phyloP scores from a whole-genome alignment of 2,329 filamentous ascomycete genomes.

The Chaetomium sp. region DNA sequence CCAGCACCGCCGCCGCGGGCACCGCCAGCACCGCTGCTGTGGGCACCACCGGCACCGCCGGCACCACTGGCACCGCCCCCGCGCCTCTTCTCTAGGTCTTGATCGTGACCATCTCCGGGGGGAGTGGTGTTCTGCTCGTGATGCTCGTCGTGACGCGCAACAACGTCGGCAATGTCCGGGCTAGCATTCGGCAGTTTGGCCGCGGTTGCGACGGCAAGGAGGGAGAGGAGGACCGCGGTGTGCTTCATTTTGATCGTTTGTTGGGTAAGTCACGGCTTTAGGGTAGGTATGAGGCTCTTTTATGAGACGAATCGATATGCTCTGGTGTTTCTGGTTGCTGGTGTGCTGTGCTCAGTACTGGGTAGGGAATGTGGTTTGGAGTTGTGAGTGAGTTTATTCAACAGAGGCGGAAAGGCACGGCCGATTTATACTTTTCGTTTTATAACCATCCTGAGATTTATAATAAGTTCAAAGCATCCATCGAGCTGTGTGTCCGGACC shows the following conservation, averaged over 20 bases:
- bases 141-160: neutral
- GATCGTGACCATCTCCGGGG: neutral
- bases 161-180: constrained; percentile 6
- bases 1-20: neutral
- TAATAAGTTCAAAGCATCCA: neutral
- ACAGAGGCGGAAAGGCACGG: constrained; percentile 4
- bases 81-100: constrained; percentile 6
- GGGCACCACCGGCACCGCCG: neutral
- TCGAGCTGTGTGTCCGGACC: neutral
- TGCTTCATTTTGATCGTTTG: constrained; percentile 5
- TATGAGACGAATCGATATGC: neutral
- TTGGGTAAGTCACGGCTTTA: neutral
- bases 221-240: neutral
- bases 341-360: neutral
- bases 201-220: neutral
- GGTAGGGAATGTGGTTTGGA: neutral
- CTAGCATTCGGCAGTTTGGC: constrained; percentile 4
- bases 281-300: neutral
- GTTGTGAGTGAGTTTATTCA: constrained; percentile 2
- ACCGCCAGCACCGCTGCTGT: constrained; percentile 3
- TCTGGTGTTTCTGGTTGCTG: neutral
- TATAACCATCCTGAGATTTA: neutral
- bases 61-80: constrained; percentile 4
- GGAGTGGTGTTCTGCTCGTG: neutral
- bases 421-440: constrained; percentile 6